Conservation (phyloP, 306 rosid species). For the Prunus fruticosa region DNA sequence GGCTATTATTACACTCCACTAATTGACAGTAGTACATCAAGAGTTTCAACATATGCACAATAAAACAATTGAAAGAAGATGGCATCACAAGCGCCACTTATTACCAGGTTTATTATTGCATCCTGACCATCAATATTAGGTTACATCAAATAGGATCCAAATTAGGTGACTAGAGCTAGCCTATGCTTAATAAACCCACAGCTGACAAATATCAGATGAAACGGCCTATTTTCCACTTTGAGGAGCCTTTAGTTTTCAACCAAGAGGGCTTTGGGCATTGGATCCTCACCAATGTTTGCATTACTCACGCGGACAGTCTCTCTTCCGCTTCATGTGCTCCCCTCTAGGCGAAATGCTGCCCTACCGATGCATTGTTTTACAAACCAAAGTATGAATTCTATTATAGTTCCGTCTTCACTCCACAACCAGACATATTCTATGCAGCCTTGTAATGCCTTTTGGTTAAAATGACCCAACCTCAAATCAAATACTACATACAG, state of each 20-base stretch:
- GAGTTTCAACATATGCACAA: not conserved
- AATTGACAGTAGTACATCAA: not conserved
- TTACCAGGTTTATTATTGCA: not conserved
- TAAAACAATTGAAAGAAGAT: not conserved
- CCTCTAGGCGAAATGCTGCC: not conserved
- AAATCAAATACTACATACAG: not conserved
- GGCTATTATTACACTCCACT: not conserved
- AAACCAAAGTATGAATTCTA: not conserved
- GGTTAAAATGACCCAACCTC: not conserved
- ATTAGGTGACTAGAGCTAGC: not conserved
- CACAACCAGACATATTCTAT: not conserved
- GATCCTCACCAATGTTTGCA: slow-evolving; percentile 9
- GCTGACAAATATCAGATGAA: not conserved
- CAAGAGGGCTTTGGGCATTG: not conserved
- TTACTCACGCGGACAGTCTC: not conserved
- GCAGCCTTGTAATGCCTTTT: not conserved
- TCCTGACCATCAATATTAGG: not conserved
- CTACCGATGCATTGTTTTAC: not conserved
- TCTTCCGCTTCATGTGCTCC: not conserved
- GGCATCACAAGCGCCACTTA: not conserved
- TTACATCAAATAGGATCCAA: not conserved
- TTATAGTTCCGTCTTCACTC: not conserved
- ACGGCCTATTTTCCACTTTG: not conserved
- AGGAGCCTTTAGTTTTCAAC: not conserved
- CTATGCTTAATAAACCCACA: not conserved